phyloP scores from a whole-genome alignment of 148 eudicot genomes.

The Persicaria tinctoria region DNA sequence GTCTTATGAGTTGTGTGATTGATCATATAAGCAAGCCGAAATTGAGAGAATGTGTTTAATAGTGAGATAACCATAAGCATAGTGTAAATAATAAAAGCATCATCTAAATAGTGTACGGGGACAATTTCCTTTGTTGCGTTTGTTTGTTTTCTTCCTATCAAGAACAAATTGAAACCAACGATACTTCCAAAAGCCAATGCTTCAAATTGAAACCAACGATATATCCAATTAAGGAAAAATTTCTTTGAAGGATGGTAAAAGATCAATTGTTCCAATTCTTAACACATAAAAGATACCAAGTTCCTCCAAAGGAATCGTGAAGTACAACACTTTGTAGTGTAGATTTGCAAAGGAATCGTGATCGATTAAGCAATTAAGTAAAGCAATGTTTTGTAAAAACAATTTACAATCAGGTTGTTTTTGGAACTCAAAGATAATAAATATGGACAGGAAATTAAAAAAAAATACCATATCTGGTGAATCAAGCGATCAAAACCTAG shows the following conservation, averaged over 20 bases:
- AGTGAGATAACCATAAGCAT: too few species aligned
- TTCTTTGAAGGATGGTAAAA: slow-evolving; percentile 7
- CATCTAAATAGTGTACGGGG: too few species aligned
- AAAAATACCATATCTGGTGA: slow-evolving; percentile 20
- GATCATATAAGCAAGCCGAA: too few species aligned
- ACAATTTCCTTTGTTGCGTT: too few species aligned
- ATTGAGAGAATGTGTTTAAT: too few species aligned
- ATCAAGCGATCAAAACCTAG: slow-evolving; percentile 17
- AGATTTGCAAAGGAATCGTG: not conserved
- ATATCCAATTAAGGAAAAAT: not conserved
- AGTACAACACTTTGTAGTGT: not conserved
- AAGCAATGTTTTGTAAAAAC: not conserved
- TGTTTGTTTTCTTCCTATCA: not conserved
- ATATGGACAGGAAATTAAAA: not conserved
- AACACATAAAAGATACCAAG: not conserved
- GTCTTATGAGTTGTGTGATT: too few species aligned
- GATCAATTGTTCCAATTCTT: not conserved
- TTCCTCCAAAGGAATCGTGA: not conserved
- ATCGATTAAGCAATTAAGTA: not conserved
- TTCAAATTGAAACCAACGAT: slow-evolving; percentile 49
- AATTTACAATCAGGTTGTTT: not conserved
- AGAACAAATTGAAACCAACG: not conserved
- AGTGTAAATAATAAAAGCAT: too few species aligned
- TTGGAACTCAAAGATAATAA: slow-evolving; percentile 1
- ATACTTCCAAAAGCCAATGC: slow-evolving; percentile 87